Conservation (phyloP, 495 filamentous ascomycete genomes). For the Ramalina intermedia region DNA sequence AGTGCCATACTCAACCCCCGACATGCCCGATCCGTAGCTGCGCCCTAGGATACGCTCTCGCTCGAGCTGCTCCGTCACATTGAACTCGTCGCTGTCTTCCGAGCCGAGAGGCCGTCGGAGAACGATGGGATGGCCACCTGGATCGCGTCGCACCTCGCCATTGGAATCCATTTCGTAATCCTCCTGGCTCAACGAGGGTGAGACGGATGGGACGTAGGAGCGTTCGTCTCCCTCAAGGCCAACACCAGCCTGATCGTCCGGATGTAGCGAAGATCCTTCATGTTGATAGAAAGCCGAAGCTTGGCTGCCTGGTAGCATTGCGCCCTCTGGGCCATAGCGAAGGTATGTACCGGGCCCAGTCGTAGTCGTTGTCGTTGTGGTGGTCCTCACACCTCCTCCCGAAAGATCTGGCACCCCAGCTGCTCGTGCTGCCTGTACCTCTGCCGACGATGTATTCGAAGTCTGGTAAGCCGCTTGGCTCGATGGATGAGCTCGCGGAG, state of each 20-base stretch:
- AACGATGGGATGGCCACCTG: constrained; percentile 26
- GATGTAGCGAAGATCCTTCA: constrained; percentile 24
- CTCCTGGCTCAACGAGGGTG: constrained; percentile 40
- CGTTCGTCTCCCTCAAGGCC: constrained; percentile 31
- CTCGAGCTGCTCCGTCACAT: constrained; percentile 31
- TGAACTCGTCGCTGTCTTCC: constrained; percentile 41
- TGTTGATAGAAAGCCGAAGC: constrained; percentile 30
- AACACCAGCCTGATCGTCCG: constrained; percentile 14
- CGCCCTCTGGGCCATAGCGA: background rate
- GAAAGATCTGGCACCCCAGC: background rate
- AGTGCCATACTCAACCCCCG: constrained; percentile 14
- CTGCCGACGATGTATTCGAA: constrained; percentile 12
- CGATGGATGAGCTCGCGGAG: constrained; percentile 6
- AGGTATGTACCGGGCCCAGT: constrained; percentile 14
- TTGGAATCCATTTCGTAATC: constrained; percentile 36
- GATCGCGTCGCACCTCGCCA: constrained; percentile 34
- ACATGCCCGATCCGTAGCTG: constrained; percentile 25
- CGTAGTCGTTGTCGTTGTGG: constrained; percentile 17
- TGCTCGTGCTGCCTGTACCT: constrained; percentile 12
- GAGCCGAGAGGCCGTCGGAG: constrained; percentile 23
- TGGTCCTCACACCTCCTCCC: background rate
- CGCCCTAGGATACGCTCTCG: constrained; percentile 33
- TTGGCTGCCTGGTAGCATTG: background rate
- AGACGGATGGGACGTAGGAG: constrained; percentile 36
- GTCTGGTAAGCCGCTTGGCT: constrained; percentile 12